A percentile compares a stretch with the other conserved stretches of the same genome.
Evolutionary conservation across 805 yeast genomes (phyloP).

Genomic region (Lachancea fermentati): DNA sequence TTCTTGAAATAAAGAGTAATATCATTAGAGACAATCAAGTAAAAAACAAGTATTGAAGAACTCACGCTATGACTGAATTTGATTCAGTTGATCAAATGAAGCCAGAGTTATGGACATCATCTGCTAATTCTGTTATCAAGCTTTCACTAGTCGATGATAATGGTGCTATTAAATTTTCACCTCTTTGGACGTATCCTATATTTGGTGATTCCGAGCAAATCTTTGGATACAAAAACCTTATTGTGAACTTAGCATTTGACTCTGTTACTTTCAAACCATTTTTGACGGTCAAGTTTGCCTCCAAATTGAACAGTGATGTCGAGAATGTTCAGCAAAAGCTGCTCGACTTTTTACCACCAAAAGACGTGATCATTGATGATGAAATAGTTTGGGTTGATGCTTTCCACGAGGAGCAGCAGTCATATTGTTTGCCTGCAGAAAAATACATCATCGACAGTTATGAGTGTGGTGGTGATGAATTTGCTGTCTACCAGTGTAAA

Average conservation of each 20-base stretch:
- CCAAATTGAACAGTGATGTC: constrained; percentile 45
- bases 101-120: constrained; percentile 70
- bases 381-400: constrained; percentile 63
- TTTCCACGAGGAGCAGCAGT: constrained; percentile 43
- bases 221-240: constrained; percentile 72
- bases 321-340: constrained; percentile 56
- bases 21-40: no score
- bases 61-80: not conserved
- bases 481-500: constrained; percentile 43
- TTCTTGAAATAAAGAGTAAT: not conserved
- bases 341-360: constrained; percentile 52
- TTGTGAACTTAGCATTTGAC: constrained; percentile 66
- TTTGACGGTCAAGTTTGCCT: constrained; percentile 51
- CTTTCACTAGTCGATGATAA: constrained; percentile 54
- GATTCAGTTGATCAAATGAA: constrained; percentile 31
- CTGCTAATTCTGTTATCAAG: constrained; percentile 63
- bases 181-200: constrained; percentile 85
- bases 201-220: constrained; percentile 89
- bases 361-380: constrained; percentile 51
- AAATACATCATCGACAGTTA: constrained; percentile 30
- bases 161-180: constrained; percentile 61
- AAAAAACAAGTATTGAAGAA: no score
- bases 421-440: constrained; percentile 40
- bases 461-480: constrained; percentile 35
- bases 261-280: constrained; percentile 69